Conservation (phyloP, 1,284 basidiomycete genomes). For the Sanghuangporus weigelae region DNA sequence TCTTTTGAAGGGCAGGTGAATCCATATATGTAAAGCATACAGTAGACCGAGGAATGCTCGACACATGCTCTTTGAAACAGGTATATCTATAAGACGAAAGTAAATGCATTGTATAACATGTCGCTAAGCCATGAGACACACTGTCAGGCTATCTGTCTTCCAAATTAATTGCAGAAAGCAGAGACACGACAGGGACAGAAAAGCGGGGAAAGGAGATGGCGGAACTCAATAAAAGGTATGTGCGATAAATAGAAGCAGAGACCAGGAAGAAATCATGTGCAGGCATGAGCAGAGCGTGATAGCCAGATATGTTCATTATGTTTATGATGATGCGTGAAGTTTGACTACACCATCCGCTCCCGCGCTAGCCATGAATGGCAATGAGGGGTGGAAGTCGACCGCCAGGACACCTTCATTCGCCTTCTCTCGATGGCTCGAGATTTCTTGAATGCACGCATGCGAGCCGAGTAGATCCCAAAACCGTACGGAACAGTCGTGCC, state of each 20-base stretch:
- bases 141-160: constrained; percentile 9
- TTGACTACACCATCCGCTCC: constrained; percentile 95
- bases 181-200: not conserved
- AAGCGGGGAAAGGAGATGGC: not conserved
- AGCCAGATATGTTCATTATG: constrained; percentile 19
- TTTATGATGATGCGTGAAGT: constrained; percentile 75
- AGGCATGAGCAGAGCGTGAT: constrained; percentile 16
- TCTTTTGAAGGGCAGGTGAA: not conserved
- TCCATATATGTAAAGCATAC: not conserved
- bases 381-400: constrained; percentile 78
- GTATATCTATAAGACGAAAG: constrained; percentile 5
- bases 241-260: constrained; percentile 12
- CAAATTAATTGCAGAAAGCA: constrained; percentile 5
- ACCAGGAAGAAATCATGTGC: not conserved
- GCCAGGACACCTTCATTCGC: constrained; percentile 87
- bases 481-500: constrained; percentile 90
- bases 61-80: constrained; percentile 1
- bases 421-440: constrained; percentile 83
- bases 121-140: not conserved
- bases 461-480: constrained; percentile 93
- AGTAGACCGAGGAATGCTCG: not conserved
- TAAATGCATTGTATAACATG: constrained; percentile 14
- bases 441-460: constrained; percentile 83
- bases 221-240: constrained; percentile 5
- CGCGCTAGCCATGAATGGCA: constrained; percentile 87